Conservation (phyloP, 2,329 filamentous ascomycete genomes). For the Ascochyta fabae region DNA sequence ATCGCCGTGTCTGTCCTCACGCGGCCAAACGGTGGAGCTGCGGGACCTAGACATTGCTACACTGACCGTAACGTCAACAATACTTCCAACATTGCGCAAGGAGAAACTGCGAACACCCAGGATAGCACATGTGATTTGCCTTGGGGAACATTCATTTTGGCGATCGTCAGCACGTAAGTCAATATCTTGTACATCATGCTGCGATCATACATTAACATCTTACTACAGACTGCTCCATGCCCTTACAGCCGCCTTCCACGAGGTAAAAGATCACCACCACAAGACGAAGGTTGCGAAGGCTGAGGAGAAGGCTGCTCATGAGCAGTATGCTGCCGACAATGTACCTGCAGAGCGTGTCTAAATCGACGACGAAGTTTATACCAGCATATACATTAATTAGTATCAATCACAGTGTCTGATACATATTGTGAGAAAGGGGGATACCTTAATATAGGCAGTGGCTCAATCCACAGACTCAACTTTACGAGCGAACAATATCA, state of each 20-base stretch:
- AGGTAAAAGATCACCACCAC: conserved; percentile 38
- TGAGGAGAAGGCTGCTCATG: conserved; percentile 1
- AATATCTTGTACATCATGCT: not conserved
- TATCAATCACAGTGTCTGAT: not conserved
- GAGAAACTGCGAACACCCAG: conserved; percentile 20
- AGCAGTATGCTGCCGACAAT: not conserved
- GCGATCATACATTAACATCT: not conserved
- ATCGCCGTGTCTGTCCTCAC: conserved; percentile 54
- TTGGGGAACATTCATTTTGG: conserved; percentile 54
- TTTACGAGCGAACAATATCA: too few relatives aligned
- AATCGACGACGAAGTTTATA: not conserved
- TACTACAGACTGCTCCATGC: conserved; percentile 52
- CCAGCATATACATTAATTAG: not conserved
- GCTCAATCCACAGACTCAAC: too few relatives aligned
- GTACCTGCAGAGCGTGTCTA: not conserved
- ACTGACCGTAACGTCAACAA: conserved; percentile 13
- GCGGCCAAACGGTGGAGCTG: conserved; percentile 43
- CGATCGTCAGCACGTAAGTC: conserved; percentile 56
- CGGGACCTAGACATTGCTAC: conserved; percentile 46
- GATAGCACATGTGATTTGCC: conserved; percentile 49
- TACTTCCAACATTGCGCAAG: conserved; percentile 16
- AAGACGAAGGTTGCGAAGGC: conserved; percentile 9
- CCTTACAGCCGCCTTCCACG: conserved; percentile 52
- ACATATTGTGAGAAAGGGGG: not conserved
- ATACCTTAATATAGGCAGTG: not conserved